Base-by-base conservation (phyloP, 768 basidiomycete genomes). In the Termitomyces bulborhizus region DNA sequence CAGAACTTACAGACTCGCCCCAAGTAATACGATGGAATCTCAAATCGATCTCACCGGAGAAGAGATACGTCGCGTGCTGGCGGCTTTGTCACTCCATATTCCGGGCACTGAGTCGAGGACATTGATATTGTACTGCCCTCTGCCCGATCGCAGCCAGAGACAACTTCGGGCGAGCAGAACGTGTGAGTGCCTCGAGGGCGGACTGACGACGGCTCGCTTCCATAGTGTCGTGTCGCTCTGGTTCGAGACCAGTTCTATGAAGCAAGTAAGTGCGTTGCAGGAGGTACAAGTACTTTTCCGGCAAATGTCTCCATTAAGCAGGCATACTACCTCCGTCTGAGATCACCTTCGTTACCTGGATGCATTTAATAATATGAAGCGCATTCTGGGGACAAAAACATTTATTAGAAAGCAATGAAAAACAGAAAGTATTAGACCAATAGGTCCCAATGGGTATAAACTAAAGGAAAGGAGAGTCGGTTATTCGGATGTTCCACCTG, bases 221-320 rank as follows among this genome's bases (percentile, higher is more conserved):
- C 63, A 65, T 65, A 32, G 4, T 34, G 21, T 48, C 24, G 46
- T 46, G 37, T 43, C 9, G 56, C 24, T 45, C 51, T 58, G 16
- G 57, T 57, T 58, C 57, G 58, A 66, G 63, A 62, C 65, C 64
- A 61, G 60, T 61, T 62, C 63, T 56, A 26, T 51, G 44, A 49
- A 50, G 51, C 53, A 15, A n/a, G 39, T n/a, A 18, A 31, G 12
- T 49, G 43, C 27, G 31, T 44, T 16, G 40, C 34, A 8, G 3
- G 43, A 40, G 53, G 36, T n/a, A n/a, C n/a, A n/a, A n/a, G n/a
- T n/a, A n/a, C n/a, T n/a, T n/a, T 16, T 24, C 44, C 31, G 55
- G 48, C 24, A 51, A 42, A 31, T n/a, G 42, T 45, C 13, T 24
- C 49, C 55, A 56, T 56, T 39, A 46, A 27, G 40, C 27, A 36